Evolutionary conservation across 192 early-diverging fungal species (phyloP).

Genomic region (Entomortierella chlamydospora): DNA sequence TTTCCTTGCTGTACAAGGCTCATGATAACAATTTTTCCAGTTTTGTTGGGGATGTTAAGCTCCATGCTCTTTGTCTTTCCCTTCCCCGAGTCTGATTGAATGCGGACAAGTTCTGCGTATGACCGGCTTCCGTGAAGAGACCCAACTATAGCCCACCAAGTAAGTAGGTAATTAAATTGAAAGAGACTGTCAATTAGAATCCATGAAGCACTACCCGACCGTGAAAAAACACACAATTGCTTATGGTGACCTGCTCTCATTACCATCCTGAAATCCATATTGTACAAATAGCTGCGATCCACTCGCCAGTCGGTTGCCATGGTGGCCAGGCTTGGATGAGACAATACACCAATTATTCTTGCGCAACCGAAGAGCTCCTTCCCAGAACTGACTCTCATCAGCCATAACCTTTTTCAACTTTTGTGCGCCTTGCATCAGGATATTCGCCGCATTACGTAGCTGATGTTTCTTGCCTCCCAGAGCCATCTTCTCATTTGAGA

Average conservation of each 20-base stretch:
- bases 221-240: no score
- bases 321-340: constrained; percentile 20
- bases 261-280: constrained; percentile 53
- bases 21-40: constrained; percentile 31
- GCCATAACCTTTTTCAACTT: constrained; percentile 41
- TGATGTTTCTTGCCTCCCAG: constrained; percentile 47
- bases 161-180: not conserved
- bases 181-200: no score
- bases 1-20: constrained; percentile 36
- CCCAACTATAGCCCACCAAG: no score
- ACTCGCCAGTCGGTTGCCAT: constrained; percentile 4
- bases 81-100: constrained; percentile 1
- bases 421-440: constrained; percentile 43
- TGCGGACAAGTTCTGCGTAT: constrained; percentile 37
- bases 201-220: no score
- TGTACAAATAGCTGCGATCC: constrained; percentile 47
- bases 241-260: not conserved
- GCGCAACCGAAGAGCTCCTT: constrained; percentile 24
- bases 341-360: constrained; percentile 55
- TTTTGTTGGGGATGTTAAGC: constrained; percentile 33
- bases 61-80: constrained; percentile 29
- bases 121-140: constrained; percentile 32
- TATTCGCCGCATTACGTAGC: constrained; percentile 31
- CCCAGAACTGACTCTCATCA: constrained; percentile 52
- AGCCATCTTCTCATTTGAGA: constrained; percentile 38